Evolutionary conservation across 2,329 filamentous ascomycete species (phyloP).

Genomic region (Claviceps maximensis): DNA sequence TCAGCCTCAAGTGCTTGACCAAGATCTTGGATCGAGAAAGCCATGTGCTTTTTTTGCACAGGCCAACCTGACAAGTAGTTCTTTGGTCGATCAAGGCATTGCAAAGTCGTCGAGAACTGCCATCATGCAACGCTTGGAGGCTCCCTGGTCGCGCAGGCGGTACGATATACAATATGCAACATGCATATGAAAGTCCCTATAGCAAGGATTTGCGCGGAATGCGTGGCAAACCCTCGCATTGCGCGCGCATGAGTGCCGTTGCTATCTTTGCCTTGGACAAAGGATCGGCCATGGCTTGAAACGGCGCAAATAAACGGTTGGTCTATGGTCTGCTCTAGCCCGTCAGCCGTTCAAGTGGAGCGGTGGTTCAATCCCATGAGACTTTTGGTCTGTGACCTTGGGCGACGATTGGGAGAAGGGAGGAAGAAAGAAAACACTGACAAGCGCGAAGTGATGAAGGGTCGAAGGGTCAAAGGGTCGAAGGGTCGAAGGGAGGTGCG

Average conservation of each 20-base stretch:
- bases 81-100: not conserved
- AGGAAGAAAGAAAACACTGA: not conserved
- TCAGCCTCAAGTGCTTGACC: not conserved
- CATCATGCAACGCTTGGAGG: not conserved
- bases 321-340: too few species aligned
- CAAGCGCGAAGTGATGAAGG: not conserved
- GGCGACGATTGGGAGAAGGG: not conserved
- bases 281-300: not conserved
- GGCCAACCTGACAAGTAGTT: not conserved
- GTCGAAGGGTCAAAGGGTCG: too few species aligned
- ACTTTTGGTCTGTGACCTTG: not conserved
- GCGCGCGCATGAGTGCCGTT: not conserved
- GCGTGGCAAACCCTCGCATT: not conserved
- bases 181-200: not conserved
- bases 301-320: not conserved
- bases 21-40: not conserved
- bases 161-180: not conserved
- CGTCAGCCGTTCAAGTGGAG: slow-evolving; percentile 2
- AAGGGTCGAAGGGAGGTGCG: slow-evolving; percentile 15
- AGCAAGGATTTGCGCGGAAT: too few species aligned
- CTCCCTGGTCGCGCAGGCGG: not conserved
- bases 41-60: not conserved
- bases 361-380: too few species aligned
- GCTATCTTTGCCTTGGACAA: not conserved
- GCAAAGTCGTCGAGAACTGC: not conserved